phyloP scores from a whole-genome alignment of 306 rosid species.

The Cicer cuneatum region DNA sequence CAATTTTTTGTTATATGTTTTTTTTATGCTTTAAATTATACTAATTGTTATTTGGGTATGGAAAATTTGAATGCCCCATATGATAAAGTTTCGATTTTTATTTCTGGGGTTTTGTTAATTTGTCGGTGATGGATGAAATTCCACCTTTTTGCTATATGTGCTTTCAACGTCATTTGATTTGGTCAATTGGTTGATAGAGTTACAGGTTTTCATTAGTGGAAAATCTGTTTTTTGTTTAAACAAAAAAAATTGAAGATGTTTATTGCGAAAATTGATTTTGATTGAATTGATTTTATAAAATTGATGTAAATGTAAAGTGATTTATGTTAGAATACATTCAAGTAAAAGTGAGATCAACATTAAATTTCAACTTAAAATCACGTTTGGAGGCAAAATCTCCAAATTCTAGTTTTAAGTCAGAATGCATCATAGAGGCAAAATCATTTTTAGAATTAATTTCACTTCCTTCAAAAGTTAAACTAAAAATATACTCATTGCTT shows the following conservation, averaged over 20 bases:
- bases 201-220: neutral
- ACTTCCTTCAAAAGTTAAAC: neutral
- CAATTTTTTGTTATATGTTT: too few relatives aligned
- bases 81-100: slow-evolving; percentile 20
- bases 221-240: neutral
- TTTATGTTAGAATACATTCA: too few relatives aligned
- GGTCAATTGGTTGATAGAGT: neutral
- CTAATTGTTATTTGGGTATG: neutral
- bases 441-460: neutral
- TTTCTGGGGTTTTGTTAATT: slow-evolving; percentile 20
- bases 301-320: too few relatives aligned
- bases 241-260: neutral
- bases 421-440: too few relatives aligned
- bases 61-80: slow-evolving; percentile 11
- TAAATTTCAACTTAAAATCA: neutral
- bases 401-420: neutral
- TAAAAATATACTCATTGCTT: neutral
- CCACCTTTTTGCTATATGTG: neutral
- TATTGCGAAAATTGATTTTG: neutral
- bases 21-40: slow-evolving; percentile 13
- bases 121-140: slow-evolving; percentile 35
- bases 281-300: neutral
- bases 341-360: too few relatives aligned
- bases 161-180: neutral
- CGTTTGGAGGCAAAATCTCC: neutral